A percentile compares a stretch with the other conserved stretches of the same genome.
Conservation (phyloP, 495 filamentous ascomycete species). For the Hypoxylon subgilvum region DNA sequence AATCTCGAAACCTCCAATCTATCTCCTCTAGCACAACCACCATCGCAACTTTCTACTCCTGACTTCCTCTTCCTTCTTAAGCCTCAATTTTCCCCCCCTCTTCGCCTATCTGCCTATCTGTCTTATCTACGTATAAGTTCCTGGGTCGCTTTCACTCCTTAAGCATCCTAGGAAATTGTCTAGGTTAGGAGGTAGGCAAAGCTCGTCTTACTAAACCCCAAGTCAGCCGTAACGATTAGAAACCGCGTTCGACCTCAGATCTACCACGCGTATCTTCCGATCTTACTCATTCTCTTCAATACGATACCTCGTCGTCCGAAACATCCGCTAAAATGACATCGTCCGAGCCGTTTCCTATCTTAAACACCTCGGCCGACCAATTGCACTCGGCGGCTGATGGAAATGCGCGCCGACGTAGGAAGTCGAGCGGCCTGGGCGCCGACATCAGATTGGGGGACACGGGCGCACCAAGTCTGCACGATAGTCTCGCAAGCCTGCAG, state of each 20-base stretch:
- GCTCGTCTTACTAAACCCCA: constrained; percentile 1
- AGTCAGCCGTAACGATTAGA: constrained; percentile 6
- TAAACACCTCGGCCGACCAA: constrained; percentile 51
- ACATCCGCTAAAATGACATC: constrained; percentile 38
- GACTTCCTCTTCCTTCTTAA: too few species aligned
- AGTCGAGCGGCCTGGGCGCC: constrained; percentile 53
- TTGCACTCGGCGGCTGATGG: constrained; percentile 42
- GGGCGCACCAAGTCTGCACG: constrained; percentile 52
- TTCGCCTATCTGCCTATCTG: not conserved
- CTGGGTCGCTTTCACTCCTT: constrained; percentile 44
- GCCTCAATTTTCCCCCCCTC: too few species aligned
- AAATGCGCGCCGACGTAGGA: constrained; percentile 52
- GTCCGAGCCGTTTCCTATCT: constrained; percentile 54
- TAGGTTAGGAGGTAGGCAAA: constrained; percentile 13
- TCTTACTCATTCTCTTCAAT: not conserved
- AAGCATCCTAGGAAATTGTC: constrained; percentile 32
- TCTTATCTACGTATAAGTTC: constrained; percentile 2
- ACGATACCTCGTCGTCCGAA: too few species aligned
- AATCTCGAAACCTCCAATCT: too few species aligned
- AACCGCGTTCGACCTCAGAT: constrained; percentile 11
- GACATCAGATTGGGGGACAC: constrained; percentile 57
- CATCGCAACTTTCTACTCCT: too few species aligned
- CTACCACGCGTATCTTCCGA: not conserved
- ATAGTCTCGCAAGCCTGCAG: constrained; percentile 48
- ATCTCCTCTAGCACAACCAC: too few species aligned